Conservation (phyloP, 495 filamentous ascomycete genomes). For the Hypoxylon crocopeplum region DNA sequence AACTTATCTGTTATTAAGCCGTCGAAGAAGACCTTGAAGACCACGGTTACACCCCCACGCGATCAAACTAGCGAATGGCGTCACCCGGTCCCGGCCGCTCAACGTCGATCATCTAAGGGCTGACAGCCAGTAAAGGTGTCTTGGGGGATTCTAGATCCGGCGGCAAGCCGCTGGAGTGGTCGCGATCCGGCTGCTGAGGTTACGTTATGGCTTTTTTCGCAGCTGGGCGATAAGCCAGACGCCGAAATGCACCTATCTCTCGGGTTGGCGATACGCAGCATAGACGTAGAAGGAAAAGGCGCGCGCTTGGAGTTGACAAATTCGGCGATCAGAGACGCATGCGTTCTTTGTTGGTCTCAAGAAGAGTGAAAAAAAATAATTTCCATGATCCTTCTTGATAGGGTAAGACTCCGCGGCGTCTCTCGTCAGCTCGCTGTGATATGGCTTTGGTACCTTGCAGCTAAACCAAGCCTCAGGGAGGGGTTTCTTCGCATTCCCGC, state of each 20-base stretch:
- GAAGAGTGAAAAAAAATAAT: conserved; percentile 3
- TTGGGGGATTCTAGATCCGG: too few relatives aligned
- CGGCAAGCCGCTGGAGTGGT: too few relatives aligned
- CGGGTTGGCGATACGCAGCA: too few relatives aligned
- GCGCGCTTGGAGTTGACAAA: not conserved
- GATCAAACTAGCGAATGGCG: conserved; percentile 27
- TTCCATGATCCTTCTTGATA: conserved; percentile 11
- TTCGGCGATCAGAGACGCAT: too few relatives aligned
- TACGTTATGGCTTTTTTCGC: too few relatives aligned
- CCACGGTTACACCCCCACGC: conserved; percentile 16
- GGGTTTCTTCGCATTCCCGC: conserved; percentile 27
- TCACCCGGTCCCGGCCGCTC: conserved; percentile 13
- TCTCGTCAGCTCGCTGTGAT: conserved; percentile 36
- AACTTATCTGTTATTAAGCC: not conserved
- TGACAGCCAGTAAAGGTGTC: too few relatives aligned
- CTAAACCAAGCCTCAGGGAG: conserved; percentile 17
- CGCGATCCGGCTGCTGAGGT: too few relatives aligned
- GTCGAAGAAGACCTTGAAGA: conserved; percentile 7
- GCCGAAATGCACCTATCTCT: too few relatives aligned
- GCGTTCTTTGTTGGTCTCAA: not conserved
- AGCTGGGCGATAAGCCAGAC: too few relatives aligned
- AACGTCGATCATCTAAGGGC: conserved; percentile 19
- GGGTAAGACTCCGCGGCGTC: conserved; percentile 29
- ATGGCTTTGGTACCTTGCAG: conserved; percentile 35
- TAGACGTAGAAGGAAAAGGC: not conserved